Evolutionary conservation across 129 eudicot genomes (phyloP), one percentile per base, ranked within the genome.

Genomic region (Sambucus nigra): DNA sequence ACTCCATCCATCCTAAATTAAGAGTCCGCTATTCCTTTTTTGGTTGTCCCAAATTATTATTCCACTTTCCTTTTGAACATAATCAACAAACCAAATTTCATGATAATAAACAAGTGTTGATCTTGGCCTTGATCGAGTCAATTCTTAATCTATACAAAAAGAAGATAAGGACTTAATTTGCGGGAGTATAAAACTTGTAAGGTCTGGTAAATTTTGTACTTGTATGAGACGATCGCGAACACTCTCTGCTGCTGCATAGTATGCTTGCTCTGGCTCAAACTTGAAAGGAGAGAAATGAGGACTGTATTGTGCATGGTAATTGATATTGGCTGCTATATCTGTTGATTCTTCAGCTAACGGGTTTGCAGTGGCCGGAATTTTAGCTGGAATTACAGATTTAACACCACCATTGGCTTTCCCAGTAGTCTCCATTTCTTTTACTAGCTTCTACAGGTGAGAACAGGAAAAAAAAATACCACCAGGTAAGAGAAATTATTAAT

Each of bases 241-340:
- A 32, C 99, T 92, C 41, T 92, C 92, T 22, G 96, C 96, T 48
- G 99, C 82, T 47, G 99, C 99, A 58, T 76, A 92, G 72, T 71
- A 92, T 7, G 96, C 99, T 63, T 92, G 99, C 63, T 86, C 94
- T 2, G 96, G 96, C 73, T 92, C 99, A 67, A 92, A 92, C 82
- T 86, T 86, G 64, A 82, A 59, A 40, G 99, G 96, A 4, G 96
- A 82, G 66, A 92, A 92, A 78, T 82, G 96, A 54, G 99, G 99
- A 67, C 77, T 82, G 58, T 76, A 92, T 27, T 73, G 91, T 51
- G 96, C 83, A 68, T 92, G 99, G 64, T 92, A 92, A 72, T 63
- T 82, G 75, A 92, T 92, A 60, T 92, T 92, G 21, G 99, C 80
- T 5, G 99, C 96, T 59, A 92, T 92, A 31, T 80, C 94, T 7